Evolutionary conservation across 2,329 filamentous ascomycete genomes (phyloP), one percentile per base, ranked within the genome.

Genomic region (Akanthomyces uredinophilus): DNA sequence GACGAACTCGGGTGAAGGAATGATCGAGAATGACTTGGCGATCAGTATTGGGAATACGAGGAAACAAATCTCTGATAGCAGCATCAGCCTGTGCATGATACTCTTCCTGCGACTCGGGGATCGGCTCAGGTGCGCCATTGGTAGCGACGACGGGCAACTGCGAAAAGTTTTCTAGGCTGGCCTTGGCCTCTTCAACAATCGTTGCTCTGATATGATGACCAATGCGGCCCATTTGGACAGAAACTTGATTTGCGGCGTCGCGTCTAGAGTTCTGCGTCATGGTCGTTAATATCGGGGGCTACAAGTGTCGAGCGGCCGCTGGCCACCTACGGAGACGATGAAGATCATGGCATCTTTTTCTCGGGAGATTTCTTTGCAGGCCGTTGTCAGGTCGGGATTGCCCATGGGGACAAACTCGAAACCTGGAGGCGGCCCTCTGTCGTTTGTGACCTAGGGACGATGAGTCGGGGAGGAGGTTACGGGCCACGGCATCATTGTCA

Each of bases 311-410:
- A 43, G 59, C 59, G 49, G 47, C 16, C 59, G 65, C 66, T 44
- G 71, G 67, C 65, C 52, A 29, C 20, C 46, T 39, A 22, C 52
- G 51, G 85, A 86, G 53, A 89, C 86, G 63, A 88, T 87, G 67
- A 86, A 88, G 18, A 88, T 83, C 81, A 87, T 83, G 50, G 83
- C 84, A 67, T 80, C 85, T 56, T 78, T 77, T 66, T 86, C 82
- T 65, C 86, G 79, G 1, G 86, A 88, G 22, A 87, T 71, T 67
- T 88, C 86, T 72, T 88, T 88, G 77, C 86, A 89, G 49, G 78
- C 74, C 61, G 75, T 77, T 5, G 85, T 87, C 68, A 89, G 73
- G 64, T 81, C 77, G 24, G 85, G 86, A 65, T 88, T 83, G 55
- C 86, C 86, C 56, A 83, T 81, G 37, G 86, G 83, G 49, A 89